phyloP scores from a whole-genome alignment of 148 eudicot genomes.

The Dianthus caryophyllus region DNA sequence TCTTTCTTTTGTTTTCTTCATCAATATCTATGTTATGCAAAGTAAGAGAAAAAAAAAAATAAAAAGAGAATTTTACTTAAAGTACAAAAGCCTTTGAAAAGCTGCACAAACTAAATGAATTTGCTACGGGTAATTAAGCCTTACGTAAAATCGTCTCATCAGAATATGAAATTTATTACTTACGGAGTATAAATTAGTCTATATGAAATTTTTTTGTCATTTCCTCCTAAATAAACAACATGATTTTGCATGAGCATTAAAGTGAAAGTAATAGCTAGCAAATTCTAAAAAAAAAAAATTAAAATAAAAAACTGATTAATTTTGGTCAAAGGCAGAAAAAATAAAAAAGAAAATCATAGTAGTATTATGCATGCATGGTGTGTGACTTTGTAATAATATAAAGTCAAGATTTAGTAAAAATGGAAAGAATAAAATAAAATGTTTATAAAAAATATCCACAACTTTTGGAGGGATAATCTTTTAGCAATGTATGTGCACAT shows the following conservation, averaged over 20 bases:
- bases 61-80: slow-evolving; percentile 15
- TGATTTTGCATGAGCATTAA: slow-evolving; percentile 32
- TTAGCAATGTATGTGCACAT: slow-evolving; percentile 16
- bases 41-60: slow-evolving; percentile 10
- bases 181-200: no score
- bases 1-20: background rate
- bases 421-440: background rate
- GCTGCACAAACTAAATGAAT: slow-evolving; percentile 28
- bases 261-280: slow-evolving; percentile 7
- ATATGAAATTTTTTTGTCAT: slow-evolving; percentile 33
- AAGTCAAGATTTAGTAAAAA: background rate
- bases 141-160: no score
- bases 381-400: background rate
- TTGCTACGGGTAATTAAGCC: slow-evolving; percentile 21
- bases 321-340: slow-evolving; percentile 23
- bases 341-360: background rate
- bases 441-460: background rate
- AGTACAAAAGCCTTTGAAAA: slow-evolving; percentile 41
- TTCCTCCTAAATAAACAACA: slow-evolving; percentile 25
- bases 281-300: background rate
- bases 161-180: no score
- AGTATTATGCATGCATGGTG: slow-evolving; percentile 10
- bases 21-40: slow-evolving; percentile 12
- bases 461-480: slow-evolving; percentile 14
- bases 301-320: background rate